These are phyloP conservation scores for Colletotrichum gloeosporioides DNA, from an alignment of 2,329 filamentous ascomycete species.

Conservation along the genomic window DNA sequence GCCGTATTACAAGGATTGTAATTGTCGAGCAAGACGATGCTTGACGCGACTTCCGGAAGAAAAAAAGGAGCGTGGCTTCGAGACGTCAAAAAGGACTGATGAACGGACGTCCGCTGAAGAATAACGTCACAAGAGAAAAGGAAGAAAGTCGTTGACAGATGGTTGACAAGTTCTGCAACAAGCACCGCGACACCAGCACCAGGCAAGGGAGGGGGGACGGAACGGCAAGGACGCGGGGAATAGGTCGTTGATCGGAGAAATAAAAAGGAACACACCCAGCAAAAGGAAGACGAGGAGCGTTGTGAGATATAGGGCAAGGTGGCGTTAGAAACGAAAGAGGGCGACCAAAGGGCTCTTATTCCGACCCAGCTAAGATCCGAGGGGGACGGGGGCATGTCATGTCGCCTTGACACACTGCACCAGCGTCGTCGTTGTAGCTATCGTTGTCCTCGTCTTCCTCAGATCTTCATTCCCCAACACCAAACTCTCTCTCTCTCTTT, in stretches of 20 bases:
- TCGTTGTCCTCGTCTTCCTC: background rate
- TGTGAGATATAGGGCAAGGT: constrained; percentile 4
- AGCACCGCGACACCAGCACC: background rate
- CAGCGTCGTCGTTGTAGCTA: background rate
- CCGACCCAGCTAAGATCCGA: background rate
- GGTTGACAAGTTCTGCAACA: background rate
- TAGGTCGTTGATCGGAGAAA: background rate
- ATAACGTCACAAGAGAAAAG: background rate
- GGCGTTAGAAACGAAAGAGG: constrained; percentile 1
- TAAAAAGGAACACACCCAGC: background rate
- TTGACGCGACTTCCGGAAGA: background rate
- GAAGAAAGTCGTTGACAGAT: background rate
- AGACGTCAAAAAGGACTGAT: background rate
- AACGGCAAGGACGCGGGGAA: background rate
- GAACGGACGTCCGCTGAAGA: background rate
- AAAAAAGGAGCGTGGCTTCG: background rate
- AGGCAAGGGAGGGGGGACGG: background rate
- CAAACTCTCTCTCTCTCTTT: background rate
- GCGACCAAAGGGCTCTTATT: background rate
- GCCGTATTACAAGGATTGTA: background rate
- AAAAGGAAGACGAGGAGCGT: background rate
- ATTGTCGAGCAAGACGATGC: background rate
- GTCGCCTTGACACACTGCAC: background rate
- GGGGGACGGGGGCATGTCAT: background rate
- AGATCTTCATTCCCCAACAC: background rate